These are phyloP conservation scores for Centella asiatica DNA, from an alignment of 129 eudicot genomes.

Conservation along the genomic window DNA sequence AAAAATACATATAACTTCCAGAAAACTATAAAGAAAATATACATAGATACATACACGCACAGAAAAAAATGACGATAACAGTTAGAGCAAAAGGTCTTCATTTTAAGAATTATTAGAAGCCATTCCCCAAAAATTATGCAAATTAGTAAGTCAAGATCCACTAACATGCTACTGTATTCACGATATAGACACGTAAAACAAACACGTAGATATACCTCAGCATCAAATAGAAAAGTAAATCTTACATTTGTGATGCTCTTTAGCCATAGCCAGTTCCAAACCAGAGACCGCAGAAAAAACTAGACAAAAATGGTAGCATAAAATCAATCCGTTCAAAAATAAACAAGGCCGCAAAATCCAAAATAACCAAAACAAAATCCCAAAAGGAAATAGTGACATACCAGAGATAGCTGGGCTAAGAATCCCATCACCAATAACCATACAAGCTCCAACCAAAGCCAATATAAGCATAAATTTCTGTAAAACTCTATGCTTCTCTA, in stretches of 20 bases:
- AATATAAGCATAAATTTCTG: constrained; percentile 69
- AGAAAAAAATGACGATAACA: background rate
- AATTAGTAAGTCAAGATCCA: background rate
- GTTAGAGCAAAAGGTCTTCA: background rate
- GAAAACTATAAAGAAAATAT: too few relatives aligned
- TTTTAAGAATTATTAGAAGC: background rate
- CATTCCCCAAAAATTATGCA: background rate
- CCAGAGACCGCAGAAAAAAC: constrained; percentile 97
- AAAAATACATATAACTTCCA: too few relatives aligned
- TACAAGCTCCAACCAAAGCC: constrained; percentile 96
- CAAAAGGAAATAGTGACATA: constrained; percentile 9
- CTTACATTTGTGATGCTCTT: constrained; percentile 96
- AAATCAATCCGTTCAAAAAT: background rate
- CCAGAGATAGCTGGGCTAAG: constrained; percentile 94
- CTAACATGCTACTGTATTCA: background rate
- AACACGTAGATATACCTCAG: background rate
- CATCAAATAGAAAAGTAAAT: constrained; percentile 8
- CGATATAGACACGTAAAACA: background rate
- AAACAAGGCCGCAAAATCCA: background rate
- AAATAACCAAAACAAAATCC: background rate
- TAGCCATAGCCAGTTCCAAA: constrained; percentile 66
- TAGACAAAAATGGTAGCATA: constrained; percentile 22
- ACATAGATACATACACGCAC: background rate
- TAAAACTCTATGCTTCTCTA: constrained; percentile 73
- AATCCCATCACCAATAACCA: constrained; percentile 97